Conservation (phyloP, 2,329 filamentous ascomycete species). For the Xylariaceae sp. region DNA sequence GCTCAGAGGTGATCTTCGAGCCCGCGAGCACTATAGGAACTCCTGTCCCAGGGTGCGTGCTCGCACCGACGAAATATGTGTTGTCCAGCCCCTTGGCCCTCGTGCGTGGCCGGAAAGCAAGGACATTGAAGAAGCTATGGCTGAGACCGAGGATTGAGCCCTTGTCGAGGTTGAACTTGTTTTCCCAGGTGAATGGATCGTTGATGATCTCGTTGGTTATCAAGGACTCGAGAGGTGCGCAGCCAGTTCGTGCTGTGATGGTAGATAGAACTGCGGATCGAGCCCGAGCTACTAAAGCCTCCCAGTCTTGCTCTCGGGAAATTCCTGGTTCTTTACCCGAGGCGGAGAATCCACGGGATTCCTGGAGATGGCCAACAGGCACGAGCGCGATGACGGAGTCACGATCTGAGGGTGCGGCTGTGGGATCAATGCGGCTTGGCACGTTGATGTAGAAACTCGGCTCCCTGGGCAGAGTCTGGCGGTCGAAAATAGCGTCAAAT, state of each 20-base stretch:
- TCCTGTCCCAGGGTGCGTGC: constrained; percentile 72
- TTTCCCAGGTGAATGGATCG: constrained; percentile 63
- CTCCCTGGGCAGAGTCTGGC: constrained; percentile 62
- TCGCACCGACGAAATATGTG: constrained; percentile 72
- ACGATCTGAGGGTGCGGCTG: constrained; percentile 62
- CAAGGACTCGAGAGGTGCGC: constrained; percentile 42
- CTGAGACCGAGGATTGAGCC: constrained; percentile 71
- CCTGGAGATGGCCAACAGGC: constrained; percentile 66
- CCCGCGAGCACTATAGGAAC: constrained; percentile 72
- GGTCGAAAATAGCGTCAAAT: constrained; percentile 75
- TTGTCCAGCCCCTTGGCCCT: constrained; percentile 47
- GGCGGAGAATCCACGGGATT: constrained; percentile 34
- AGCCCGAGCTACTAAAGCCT: constrained; percentile 55
- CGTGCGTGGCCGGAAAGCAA: constrained; percentile 63
- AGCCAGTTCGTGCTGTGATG: constrained; percentile 59
- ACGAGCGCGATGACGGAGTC: constrained; percentile 70
- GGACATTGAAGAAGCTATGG: constrained; percentile 72
- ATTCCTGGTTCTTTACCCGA: constrained; percentile 32
- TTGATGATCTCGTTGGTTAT: constrained; percentile 64
- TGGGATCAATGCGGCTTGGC: constrained; percentile 65
- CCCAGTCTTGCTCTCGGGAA: constrained; percentile 55
- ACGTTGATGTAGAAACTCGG: constrained; percentile 79
- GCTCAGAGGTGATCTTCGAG: constrained; percentile 55
- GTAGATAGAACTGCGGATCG: constrained; percentile 60
- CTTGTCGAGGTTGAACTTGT: constrained; percentile 70